Percentiles rank a stretch among this genome's conserved stretches.
phyloP scores from a whole-genome alignment of 208 protist genomes.

The Acanthamoeba healyi region DNA sequence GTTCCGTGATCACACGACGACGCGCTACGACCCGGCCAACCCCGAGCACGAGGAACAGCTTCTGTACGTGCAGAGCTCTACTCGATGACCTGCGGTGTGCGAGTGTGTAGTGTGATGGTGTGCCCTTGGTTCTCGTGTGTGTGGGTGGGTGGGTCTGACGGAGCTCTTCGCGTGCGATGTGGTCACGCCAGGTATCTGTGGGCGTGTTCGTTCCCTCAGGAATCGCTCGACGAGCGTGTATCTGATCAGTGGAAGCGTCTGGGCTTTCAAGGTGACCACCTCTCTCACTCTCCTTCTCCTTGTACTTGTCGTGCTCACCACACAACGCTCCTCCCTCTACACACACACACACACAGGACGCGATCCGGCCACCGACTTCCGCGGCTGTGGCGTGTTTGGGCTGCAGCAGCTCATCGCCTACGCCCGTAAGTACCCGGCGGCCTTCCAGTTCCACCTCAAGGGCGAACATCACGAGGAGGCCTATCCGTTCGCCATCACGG shows the following conservation, averaged over 20 bases:
- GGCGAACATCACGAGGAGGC: constrained; percentile 47
- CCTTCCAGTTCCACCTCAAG: constrained; percentile 20
- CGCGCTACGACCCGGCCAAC: constrained; percentile 33
- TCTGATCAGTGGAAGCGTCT: constrained; percentile 39
- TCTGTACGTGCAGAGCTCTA: background rate
- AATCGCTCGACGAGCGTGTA: constrained; percentile 25
- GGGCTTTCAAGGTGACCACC: constrained; percentile 65
- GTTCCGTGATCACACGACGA: background rate
- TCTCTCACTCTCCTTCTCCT: too few species aligned
- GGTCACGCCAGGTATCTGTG: background rate
- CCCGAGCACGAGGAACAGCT: constrained; percentile 57
- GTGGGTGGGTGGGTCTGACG: too few species aligned
- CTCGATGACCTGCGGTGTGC: background rate
- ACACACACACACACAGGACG: constrained; percentile 1
- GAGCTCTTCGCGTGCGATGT: background rate
- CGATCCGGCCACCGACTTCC: constrained; percentile 59
- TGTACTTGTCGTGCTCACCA: background rate
- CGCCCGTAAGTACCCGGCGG: background rate
- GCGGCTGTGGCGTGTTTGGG: constrained; percentile 58
- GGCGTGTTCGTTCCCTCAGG: constrained; percentile 42
- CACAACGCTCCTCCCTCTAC: background rate
- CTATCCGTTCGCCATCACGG: constrained; percentile 70
- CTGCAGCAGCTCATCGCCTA: constrained; percentile 44
- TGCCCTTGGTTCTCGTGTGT: too few species aligned
- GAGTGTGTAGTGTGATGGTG: too few species aligned